These are phyloP conservation scores for Orychophragmus violaceus DNA, from an alignment of 345 rosid genomes.

Conservation along the genomic window DNA sequence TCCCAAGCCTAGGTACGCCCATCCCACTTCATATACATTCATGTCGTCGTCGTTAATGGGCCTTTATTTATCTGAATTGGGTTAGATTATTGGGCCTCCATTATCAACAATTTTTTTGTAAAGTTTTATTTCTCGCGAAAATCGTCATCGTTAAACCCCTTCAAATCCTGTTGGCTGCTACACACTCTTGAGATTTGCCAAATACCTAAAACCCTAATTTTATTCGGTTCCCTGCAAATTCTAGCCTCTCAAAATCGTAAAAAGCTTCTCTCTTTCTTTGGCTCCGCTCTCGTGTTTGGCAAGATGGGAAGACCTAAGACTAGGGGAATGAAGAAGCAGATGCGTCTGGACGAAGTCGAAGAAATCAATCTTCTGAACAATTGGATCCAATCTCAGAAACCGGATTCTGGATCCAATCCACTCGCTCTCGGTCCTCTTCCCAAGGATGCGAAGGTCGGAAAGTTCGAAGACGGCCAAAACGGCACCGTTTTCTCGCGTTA, in stretches of 20 bases:
- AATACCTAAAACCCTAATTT: slow-evolving; percentile 9
- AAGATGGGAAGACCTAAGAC: slow-evolving; percentile 44
- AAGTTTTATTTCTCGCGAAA: too few species aligned
- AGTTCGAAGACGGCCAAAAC: slow-evolving; percentile 31
- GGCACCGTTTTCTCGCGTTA: slow-evolving; percentile 49
- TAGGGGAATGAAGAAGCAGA: slow-evolving; percentile 32
- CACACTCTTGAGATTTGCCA: not conserved
- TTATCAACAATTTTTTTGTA: too few species aligned
- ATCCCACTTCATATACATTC: too few species aligned
- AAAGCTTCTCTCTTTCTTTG: not conserved
- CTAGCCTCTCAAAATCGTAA: not conserved
- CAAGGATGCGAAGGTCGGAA: slow-evolving; percentile 46
- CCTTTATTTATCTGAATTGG: too few species aligned
- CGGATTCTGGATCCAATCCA: slow-evolving; percentile 82
- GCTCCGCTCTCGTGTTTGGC: not conserved
- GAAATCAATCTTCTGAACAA: slow-evolving; percentile 49
- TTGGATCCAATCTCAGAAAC: slow-evolving; percentile 83
- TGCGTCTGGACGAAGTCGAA: slow-evolving; percentile 40
- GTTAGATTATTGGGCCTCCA: too few species aligned
- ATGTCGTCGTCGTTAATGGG: too few species aligned
- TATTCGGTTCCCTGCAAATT: not conserved
- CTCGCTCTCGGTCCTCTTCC: slow-evolving; percentile 49
- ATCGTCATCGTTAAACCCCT: too few species aligned
- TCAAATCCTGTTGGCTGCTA: not conserved
- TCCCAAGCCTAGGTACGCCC: too few species aligned